Percentiles rank a stretch among this genome's conserved stretches.
Conservation (phyloP, 495 filamentous ascomycete species). For the Gamarada debralockiae region DNA sequence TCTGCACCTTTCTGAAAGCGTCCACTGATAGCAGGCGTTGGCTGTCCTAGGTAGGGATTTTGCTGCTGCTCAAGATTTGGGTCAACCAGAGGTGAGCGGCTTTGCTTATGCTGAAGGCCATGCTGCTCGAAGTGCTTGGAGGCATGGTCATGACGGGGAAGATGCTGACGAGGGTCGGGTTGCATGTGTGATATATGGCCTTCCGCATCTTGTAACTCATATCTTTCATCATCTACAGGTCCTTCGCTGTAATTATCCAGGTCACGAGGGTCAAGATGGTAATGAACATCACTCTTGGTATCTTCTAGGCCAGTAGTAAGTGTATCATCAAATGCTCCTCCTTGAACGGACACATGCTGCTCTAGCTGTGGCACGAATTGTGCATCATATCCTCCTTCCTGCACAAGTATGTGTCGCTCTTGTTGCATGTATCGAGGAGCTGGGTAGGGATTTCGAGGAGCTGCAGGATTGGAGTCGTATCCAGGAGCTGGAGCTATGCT, state of each 20-base stretch:
- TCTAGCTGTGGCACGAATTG: neutral
- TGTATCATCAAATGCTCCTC: constrained; percentile 8
- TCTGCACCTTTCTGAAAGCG: neutral
- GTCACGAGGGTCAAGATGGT: neutral
- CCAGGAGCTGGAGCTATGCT: neutral
- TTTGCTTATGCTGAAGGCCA: neutral
- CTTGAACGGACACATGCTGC: neutral
- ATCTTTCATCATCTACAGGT: neutral
- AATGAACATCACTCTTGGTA: constrained; percentile 1
- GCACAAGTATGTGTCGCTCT: neutral
- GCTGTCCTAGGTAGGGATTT: neutral
- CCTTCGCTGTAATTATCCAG: neutral
- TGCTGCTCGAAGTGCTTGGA: neutral
- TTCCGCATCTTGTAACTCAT: neutral
- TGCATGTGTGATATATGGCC: no score
- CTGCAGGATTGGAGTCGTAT: neutral
- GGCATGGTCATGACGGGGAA: neutral
- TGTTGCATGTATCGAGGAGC: neutral
- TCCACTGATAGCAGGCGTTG: constrained; percentile 4
- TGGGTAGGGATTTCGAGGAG: neutral
- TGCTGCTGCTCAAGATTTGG: neutral
- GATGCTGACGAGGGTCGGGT: neutral
- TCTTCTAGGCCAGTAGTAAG: constrained; percentile 2
- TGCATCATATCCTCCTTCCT: neutral
- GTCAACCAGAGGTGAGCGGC: neutral